Base-by-base conservation (phyloP, 2,329 filamentous ascomycete genomes). In the Verticillium albo-atrum region DNA sequence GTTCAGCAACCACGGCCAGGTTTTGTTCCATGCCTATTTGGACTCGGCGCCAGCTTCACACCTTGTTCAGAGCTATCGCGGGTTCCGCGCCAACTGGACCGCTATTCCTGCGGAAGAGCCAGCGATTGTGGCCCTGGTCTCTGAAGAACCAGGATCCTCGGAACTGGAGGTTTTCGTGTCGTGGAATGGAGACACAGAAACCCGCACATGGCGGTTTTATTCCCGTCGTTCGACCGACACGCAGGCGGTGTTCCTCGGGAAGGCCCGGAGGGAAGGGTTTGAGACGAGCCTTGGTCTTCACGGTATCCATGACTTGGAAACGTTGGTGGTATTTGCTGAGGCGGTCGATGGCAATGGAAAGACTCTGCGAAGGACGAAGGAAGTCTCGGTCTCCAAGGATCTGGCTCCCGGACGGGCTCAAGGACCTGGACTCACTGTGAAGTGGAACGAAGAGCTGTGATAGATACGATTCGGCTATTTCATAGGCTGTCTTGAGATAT, bases 161-260 rank as follows among this genome's bases (percentile, higher is more conserved):
- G 59, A 60, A 2, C 62, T 65, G 1, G 68, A 68, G 5, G 59
- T 65, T 53, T 86, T 81, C 67, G 81, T 84, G 2, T 83, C 79
- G 4, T 83, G 80, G 80, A 82, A 82, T 59, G 80, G 80, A 4
- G 79, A 79, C 54, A 82, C 79, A 0, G 75, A 78, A 65, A 78
- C 77, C 0, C 69, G 65, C 3, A 47, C 58, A 4, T 82, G 83
- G 84, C 73, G 76, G 27, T 83, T 85, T 64, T 82, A 77, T 65
- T 75, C 74, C 4, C 65, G 71, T 2, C 71, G 69, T 20, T 65
- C 69, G 0, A 64, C 66, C 17, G 74, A 74, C 15, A 72, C 72
- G 1, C 76, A 70, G 5, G 35, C 35, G 53, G 63, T 67, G 28
- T 70, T 72, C 30, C 67, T 78, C 3, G 77, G 75, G 17, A 73